Base-by-base conservation (phyloP, 768 basidiomycete genomes). In the Amanita jacksonii region DNA sequence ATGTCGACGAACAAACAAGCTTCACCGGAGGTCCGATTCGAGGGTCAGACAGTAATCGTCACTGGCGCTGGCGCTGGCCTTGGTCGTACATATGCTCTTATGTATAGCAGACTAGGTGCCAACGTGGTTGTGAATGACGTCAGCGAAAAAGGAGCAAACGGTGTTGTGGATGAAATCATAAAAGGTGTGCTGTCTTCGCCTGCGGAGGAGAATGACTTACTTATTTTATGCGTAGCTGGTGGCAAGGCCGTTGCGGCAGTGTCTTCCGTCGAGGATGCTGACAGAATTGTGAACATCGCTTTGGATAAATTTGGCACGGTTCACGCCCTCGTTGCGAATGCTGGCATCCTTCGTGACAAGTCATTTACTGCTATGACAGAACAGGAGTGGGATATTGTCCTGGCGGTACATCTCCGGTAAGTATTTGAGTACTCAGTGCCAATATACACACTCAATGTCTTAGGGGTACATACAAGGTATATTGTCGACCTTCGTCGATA, bases 111-210 rank as follows among this genome's bases (percentile, higher is more conserved):
- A 43, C 78, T 93, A 7, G 94, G 96, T n/a, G 94, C 91, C 8
- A 96, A 96, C 54, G 87, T 99, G 24, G 86, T 98, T 35, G 79
- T 98, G 33, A 99, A 98, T 59, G 96, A 99, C 55, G 82, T 97
- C 37, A 90, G 73, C 58, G 84, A 82, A 56, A 87, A 91, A 53
- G 82, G 76, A 1, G 92, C 92, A 5, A 76, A 77, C 16, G 65
- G 73, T 6, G 92, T 98, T 2, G 90, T 89, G 13, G 75, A 82
- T n/a, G 92, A 97, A 58, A 77, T 98, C 47, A 72, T 75, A 48
- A 76, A 80, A 60, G 79, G 91, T 87, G 40, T 33, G 70, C 57
- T 19, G 28, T 25, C 8, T 8, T 35, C 8, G 12, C 5, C 30
- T 8, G 7, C 22, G 9, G 19, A 12, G 18, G n/a, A 19, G 16